Percentiles rank a stretch among this genome's conserved stretches.
These are phyloP conservation scores for Cydonia oblonga DNA, from an alignment of 331 rosid species.

Conservation along the genomic window DNA sequence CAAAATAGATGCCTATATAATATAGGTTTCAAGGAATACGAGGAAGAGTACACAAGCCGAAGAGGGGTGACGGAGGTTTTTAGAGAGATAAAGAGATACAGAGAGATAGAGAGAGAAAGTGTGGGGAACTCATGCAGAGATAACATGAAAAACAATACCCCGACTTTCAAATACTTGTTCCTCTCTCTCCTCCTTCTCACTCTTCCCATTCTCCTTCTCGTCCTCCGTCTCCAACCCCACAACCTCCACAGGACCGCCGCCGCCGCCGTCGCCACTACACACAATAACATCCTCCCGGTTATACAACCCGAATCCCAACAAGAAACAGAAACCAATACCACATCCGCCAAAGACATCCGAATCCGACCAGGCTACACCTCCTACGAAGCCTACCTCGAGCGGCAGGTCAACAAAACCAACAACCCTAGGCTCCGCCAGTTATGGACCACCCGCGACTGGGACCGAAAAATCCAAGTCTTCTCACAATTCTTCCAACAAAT, in stretches of 20 bases:
- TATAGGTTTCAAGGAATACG: too few species aligned
- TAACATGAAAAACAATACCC: conserved; percentile 30
- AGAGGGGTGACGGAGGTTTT: not conserved
- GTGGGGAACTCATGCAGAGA: not conserved
- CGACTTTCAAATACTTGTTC: conserved; percentile 34
- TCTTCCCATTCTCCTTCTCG: conserved; percentile 33
- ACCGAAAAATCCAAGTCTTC: conserved; percentile 65
- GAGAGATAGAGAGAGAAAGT: too few species aligned
- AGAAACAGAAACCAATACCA: not conserved
- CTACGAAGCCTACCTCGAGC: conserved; percentile 60
- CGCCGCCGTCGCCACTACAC: not conserved
- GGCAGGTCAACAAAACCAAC: conserved; percentile 80
- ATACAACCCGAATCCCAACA: not conserved
- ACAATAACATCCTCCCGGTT: not conserved
- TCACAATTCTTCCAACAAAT: conserved; percentile 40
- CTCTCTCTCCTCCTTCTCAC: conserved; percentile 47
- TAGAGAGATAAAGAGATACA: not conserved
- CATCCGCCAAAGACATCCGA: conserved; percentile 17
- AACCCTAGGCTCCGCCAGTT: conserved; percentile 67
- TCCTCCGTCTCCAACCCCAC: conserved; percentile 19
- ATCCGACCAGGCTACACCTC: conserved; percentile 85
- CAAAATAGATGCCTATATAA: too few species aligned
- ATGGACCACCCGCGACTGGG: conserved; percentile 96
- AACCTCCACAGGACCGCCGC: not conserved
- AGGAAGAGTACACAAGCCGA: not conserved